Evolutionary conservation across 2,329 filamentous ascomycete genomes (phyloP).

Genomic region (Diaporthe capsici): DNA sequence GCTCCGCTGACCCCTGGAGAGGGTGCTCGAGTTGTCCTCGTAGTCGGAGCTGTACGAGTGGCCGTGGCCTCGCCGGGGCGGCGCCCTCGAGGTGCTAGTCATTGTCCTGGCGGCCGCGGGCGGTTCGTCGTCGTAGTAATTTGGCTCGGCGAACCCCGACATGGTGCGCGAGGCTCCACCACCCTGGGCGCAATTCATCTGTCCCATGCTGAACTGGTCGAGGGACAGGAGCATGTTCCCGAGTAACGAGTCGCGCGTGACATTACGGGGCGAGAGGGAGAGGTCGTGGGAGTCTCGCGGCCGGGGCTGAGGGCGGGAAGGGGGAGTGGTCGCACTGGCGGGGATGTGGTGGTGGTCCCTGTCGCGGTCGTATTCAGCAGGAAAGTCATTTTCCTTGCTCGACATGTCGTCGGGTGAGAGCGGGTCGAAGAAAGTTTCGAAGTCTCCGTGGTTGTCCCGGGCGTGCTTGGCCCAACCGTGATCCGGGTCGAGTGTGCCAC

Average conservation of each 20-base stretch:
- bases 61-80: slow-evolving; percentile 53
- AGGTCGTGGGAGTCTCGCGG: slow-evolving; percentile 85
- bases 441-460: slow-evolving; percentile 48
- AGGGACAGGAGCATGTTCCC: slow-evolving; percentile 96
- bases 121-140: slow-evolving; percentile 52
- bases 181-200: slow-evolving; percentile 52
- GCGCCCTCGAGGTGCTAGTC: slow-evolving; percentile 48
- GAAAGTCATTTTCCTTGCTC: slow-evolving; percentile 50
- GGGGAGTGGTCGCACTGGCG: slow-evolving; percentile 37
- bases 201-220: slow-evolving; percentile 80
- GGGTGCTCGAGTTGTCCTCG: slow-evolving; percentile 65
- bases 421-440: slow-evolving; percentile 56
- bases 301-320: slow-evolving; percentile 48
- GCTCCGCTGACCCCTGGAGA: slow-evolving; percentile 76
- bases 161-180: slow-evolving; percentile 46
- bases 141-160: slow-evolving; percentile 45
- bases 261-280: slow-evolving; percentile 80
- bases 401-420: slow-evolving; percentile 57
- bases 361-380: slow-evolving; percentile 30
- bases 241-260: slow-evolving; percentile 90
- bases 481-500: slow-evolving; percentile 28
- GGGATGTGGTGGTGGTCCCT: slow-evolving; percentile 49
- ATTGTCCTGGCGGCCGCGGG: slow-evolving; percentile 46
- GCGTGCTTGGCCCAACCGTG: slow-evolving; percentile 40
- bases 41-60: slow-evolving; percentile 75